Evolutionary conservation across 2,329 filamentous ascomycete genomes (phyloP), one percentile per base, ranked within the genome.

Genomic region (Gliomastix tumulicola): DNA sequence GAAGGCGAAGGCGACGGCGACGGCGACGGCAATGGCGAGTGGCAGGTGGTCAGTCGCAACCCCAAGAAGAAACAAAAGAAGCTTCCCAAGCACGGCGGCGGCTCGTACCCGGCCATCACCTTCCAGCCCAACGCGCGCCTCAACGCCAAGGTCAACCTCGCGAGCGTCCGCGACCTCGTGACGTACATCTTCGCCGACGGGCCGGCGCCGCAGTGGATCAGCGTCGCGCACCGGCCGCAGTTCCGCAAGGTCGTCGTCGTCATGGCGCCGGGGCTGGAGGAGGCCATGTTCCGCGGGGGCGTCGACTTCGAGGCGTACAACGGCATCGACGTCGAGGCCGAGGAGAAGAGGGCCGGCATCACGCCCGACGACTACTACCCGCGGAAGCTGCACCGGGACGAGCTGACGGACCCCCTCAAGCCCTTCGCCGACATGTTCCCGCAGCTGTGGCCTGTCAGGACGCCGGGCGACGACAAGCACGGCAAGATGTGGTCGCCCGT

Each of bases 241-340:
- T 79, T 84, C 48, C 67, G 77, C 44, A 94, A 92, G 62, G 83
- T 94, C 21, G 89, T 97, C 21, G 76, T 86, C 28, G 66, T 98
- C 46, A 90, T 96, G 84, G 80, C 96, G 10, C 92, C 92, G 10
- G 92, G 92, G 0, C 64, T 98, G 18, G 90, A 97, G 54, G 76
- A 87, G 50, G 84, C 79, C 43, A 92, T 97, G 84, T 94, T 97
- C 62, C 77, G 84, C 56, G 71, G 76, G 11, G 54, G 60, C 25
- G 66, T 72, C 25, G 62, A 78, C 44, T 71, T 70, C 34, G 53
- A 59, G 9, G 60, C 53, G 2, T 76, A 69, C 49, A 65, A 68
- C 30, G 54, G 63, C 18, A 42, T 47, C 42, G 44, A 43, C 37
- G 37, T 49, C 34, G 48, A 54, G 17, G 47, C 49, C 39, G 41